phyloP scores from a whole-genome alignment of 805 yeast species.

The Torulaspora quercuum region DNA sequence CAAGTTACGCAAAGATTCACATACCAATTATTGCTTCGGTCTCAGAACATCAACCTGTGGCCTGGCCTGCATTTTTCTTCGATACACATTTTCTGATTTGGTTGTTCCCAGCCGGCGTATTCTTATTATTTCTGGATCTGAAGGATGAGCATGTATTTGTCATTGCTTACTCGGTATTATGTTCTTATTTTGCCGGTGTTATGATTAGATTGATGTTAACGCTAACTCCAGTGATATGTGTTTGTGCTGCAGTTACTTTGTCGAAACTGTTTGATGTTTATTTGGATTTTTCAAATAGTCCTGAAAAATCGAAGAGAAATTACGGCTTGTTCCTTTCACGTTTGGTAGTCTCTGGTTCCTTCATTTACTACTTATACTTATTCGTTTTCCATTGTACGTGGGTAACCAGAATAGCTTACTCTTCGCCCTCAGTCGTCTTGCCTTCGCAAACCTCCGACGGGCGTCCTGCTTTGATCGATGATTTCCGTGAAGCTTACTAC shows the following conservation, averaged over 20 bases:
- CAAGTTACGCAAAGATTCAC: constrained; percentile 94
- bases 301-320: constrained; percentile 18
- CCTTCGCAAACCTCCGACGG: constrained; percentile 83
- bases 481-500: constrained; percentile 97
- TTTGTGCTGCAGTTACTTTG: constrained; percentile 83
- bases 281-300: constrained; percentile 50
- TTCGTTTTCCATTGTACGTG: constrained; percentile 95
- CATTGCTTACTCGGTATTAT: constrained; percentile 86
- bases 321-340: constrained; percentile 50
- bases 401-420: constrained; percentile 94
- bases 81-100: constrained; percentile 91
- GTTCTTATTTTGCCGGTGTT: constrained; percentile 97
- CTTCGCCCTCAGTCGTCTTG: constrained; percentile 95
- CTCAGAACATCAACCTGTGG: constrained; percentile 99
- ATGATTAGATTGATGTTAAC: constrained; percentile 98
- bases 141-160: constrained; percentile 90
- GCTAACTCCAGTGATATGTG: constrained; percentile 93
- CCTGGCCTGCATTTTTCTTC: constrained; percentile 98
- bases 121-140: constrained; percentile 82
- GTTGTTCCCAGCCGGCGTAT: constrained; percentile 98
- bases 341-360: constrained; percentile 59
- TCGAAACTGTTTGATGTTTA: constrained; percentile 82
- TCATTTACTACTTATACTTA: constrained; percentile 67
- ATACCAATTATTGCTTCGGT: constrained; percentile 98
- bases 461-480: constrained; percentile 79